A percentile compares a stretch with the other conserved stretches of the same genome.
These are phyloP conservation scores for Tulasnella calospora DNA, from an alignment of 768 basidiomycete species.

Conservation along the genomic window DNA sequence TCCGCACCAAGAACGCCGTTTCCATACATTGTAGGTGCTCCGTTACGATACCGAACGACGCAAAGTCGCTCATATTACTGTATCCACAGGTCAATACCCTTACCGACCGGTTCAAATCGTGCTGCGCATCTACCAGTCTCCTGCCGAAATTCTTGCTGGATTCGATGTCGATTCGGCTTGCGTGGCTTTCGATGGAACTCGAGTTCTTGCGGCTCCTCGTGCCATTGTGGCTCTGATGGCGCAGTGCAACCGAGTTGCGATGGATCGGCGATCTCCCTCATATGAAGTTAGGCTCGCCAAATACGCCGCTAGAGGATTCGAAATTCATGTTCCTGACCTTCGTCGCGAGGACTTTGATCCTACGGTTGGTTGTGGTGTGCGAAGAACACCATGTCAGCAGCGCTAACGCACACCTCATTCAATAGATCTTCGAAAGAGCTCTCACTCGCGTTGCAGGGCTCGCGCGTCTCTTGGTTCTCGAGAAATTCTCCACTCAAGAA, in stretches of 20 bases:
- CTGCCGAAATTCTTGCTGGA: constrained; percentile 60
- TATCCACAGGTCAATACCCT: constrained; percentile 52
- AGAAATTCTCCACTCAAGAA: constrained; percentile 47
- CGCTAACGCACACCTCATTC: background rate
- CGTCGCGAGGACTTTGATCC: constrained; percentile 53
- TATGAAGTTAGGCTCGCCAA: constrained; percentile 58
- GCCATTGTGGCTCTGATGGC: constrained; percentile 59
- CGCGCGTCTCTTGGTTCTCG: constrained; percentile 57
- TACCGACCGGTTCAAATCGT: constrained; percentile 62
- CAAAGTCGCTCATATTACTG: background rate
- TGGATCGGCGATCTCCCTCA: constrained; percentile 59
- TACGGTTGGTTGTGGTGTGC: constrained; percentile 41
- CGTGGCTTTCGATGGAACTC: constrained; percentile 51
- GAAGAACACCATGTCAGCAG: background rate
- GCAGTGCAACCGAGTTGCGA: constrained; percentile 59
- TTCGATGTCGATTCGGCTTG: constrained; percentile 65
- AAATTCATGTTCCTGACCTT: constrained; percentile 53
- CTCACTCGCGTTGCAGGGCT: constrained; percentile 55
- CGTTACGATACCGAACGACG: no score
- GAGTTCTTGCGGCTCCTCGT: constrained; percentile 56
- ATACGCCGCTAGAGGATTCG: constrained; percentile 52
- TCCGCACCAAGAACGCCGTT: constrained; percentile 48
- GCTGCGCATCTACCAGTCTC: constrained; percentile 57
- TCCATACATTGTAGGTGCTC: constrained; percentile 54
- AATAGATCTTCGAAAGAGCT: constrained; percentile 56